Percentiles rank a stretch among this genome's conserved stretches.
Evolutionary conservation across 352 stramenopile genomes (phyloP).

Genomic region (Globisporangium alternatum): DNA sequence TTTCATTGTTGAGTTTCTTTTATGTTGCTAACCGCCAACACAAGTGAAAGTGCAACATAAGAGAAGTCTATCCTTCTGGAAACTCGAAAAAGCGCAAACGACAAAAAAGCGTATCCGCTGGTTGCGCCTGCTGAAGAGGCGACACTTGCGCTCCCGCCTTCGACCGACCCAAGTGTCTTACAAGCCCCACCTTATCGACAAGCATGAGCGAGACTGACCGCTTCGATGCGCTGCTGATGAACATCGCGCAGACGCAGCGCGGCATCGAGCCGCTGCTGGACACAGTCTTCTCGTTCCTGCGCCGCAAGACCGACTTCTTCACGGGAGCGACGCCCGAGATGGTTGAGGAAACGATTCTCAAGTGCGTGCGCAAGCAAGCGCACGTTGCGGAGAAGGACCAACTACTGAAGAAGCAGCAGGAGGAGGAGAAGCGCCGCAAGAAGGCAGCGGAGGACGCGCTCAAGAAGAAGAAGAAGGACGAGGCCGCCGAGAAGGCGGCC

Average conservation of each 20-base stretch:
- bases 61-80: conserved; percentile 3
- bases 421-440: conserved; percentile 80
- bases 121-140: not conserved
- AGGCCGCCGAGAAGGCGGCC: conserved; percentile 27
- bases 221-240: conserved; percentile 96
- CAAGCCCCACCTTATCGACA: not conserved
- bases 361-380: conserved; percentile 92
- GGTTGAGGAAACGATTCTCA: conserved; percentile 85
- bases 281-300: conserved; percentile 97
- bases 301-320: conserved; percentile 99
- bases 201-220: conserved; percentile 69
- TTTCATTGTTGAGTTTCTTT: not conserved
- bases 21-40: not conserved
- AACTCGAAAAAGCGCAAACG: not conserved
- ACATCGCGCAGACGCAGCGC: conserved; percentile 94
- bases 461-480: conserved; percentile 64
- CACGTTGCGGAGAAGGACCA: conserved; percentile 81
- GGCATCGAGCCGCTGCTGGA: conserved; percentile 98
- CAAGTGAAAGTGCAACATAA: not conserved
- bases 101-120: conserved; percentile 1
- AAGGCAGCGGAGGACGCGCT: conserved; percentile 33
- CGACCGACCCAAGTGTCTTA: conserved; percentile 2
- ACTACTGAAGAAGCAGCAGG: conserved; percentile 68
- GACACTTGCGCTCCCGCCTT: conserved; percentile 1
- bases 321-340: conserved; percentile 77